These are phyloP conservation scores for Arthrobotrys pseudoclavata DNA, from an alignment of 2,329 filamentous ascomycete genomes.

Conservation along the genomic window DNA sequence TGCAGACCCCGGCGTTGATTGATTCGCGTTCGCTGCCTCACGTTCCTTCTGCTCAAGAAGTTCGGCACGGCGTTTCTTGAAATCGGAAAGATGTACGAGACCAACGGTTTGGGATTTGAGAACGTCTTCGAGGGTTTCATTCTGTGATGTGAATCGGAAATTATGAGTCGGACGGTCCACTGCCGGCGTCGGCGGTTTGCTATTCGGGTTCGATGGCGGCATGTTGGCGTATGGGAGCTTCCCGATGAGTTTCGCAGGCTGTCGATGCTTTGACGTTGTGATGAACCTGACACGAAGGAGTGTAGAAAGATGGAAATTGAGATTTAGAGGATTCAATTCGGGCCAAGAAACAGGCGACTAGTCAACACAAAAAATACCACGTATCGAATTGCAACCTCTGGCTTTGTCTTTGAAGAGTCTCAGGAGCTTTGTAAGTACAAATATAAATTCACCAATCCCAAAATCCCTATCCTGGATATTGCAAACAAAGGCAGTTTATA, in stretches of 20 bases:
- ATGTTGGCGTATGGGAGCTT: constrained; percentile 2
- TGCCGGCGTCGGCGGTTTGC: constrained; percentile 60
- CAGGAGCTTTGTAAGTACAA: too few species aligned
- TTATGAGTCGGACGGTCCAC: constrained; percentile 64
- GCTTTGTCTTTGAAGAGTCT: too few species aligned
- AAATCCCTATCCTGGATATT: not conserved
- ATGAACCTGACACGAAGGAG: not conserved
- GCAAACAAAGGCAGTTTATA: not conserved
- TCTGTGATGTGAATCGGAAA: constrained; percentile 80
- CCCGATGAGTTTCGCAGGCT: not conserved
- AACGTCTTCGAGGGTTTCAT: constrained; percentile 81
- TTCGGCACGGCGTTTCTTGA: constrained; percentile 94
- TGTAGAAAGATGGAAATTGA: not conserved
- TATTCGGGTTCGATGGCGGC: constrained; percentile 42
- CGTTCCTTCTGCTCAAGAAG: constrained; percentile 91
- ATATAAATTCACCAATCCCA: too few species aligned
- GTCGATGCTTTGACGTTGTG: not conserved
- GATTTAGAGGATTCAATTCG: not conserved
- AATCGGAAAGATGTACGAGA: constrained; percentile 90
- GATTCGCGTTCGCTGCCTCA: constrained; percentile 75
- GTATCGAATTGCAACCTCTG: too few species aligned
- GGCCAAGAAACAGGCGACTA: not conserved
- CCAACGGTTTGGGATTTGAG: constrained; percentile 90
- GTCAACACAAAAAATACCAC: constrained; percentile 49
- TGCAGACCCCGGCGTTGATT: constrained; percentile 68